Conservation (phyloP, 2,329 filamentous ascomycete genomes). For the Xylaria sp. region DNA sequence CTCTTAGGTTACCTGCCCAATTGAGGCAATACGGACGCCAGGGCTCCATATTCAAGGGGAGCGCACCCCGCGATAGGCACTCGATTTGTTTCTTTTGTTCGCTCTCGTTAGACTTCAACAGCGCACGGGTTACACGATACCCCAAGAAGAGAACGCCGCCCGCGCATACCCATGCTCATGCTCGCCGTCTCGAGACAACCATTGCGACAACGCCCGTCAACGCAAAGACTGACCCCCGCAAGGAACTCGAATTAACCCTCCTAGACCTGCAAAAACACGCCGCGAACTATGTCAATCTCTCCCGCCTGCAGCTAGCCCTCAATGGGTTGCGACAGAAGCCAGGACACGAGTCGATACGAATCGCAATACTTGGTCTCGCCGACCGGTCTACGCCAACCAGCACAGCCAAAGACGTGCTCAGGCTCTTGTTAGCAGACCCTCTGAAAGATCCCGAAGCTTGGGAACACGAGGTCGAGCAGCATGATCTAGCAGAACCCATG, state of each 20-base stretch:
- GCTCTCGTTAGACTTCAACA: conserved; percentile 35
- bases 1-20: conserved; percentile 46
- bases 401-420: conserved; percentile 73
- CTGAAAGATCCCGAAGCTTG: conserved; percentile 70
- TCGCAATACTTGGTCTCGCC: conserved; percentile 66
- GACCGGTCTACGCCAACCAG: conserved; percentile 53
- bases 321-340: conserved; percentile 68
- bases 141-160: conserved; percentile 42
- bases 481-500: conserved; percentile 66
- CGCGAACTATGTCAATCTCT: conserved; percentile 72
- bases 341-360: conserved; percentile 67
- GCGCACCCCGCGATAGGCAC: conserved; percentile 24
- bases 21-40: conserved; percentile 45
- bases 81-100: conserved; percentile 51
- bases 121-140: conserved; percentile 34
- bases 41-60: conserved; percentile 31
- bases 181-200: conserved; percentile 45
- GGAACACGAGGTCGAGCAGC: conserved; percentile 70
- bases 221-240: conserved; percentile 49
- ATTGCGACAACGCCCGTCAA: conserved; percentile 22
- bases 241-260: conserved; percentile 69
- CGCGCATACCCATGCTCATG: conserved; percentile 38
- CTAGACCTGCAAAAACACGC: conserved; percentile 70
- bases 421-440: conserved; percentile 77
- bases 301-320: conserved; percentile 76